Evolutionary conservation across 2,329 filamentous ascomycete genomes (phyloP).

Genomic region (Colletotrichum liaoningense): DNA sequence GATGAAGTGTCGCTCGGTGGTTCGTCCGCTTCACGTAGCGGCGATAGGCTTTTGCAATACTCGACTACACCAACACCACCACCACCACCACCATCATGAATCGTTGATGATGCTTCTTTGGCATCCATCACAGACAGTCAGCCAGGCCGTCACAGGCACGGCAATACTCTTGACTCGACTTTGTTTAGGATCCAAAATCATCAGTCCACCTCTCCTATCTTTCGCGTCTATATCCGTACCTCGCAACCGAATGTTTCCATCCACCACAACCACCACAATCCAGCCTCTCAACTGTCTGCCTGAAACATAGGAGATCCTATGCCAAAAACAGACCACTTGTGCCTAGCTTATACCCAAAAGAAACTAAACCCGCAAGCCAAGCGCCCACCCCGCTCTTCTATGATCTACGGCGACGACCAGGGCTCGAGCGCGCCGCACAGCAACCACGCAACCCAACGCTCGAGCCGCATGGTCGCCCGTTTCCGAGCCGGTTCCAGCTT

Average conservation of each 20-base stretch:
- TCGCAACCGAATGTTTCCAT: background rate
- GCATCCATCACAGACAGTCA: background rate
- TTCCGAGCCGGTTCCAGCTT: background rate
- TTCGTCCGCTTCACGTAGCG: background rate
- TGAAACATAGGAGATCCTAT: slow-evolving; percentile 22
- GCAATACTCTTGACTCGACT: background rate
- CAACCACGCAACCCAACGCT: slow-evolving; percentile 29
- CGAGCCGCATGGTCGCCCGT: slow-evolving; percentile 23
- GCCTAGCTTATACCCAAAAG: slow-evolving; percentile 14
- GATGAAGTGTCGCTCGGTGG: background rate
- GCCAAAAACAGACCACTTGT: slow-evolving; percentile 25
- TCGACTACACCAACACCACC: background rate
- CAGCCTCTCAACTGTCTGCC: background rate
- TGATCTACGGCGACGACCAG: background rate
- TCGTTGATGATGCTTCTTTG: background rate
- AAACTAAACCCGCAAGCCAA: background rate
- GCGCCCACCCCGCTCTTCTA: background rate
- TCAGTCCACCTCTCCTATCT: background rate
- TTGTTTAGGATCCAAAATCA: background rate
- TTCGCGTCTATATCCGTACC: background rate
- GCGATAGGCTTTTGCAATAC: background rate
- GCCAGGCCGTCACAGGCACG: background rate
- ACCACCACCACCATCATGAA: background rate
- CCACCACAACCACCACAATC: background rate
- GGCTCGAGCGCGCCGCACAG: slow-evolving; percentile 26